Evolutionary conservation across 345 rosid species (phyloP).

Genomic region (Passiflora organensis): DNA sequence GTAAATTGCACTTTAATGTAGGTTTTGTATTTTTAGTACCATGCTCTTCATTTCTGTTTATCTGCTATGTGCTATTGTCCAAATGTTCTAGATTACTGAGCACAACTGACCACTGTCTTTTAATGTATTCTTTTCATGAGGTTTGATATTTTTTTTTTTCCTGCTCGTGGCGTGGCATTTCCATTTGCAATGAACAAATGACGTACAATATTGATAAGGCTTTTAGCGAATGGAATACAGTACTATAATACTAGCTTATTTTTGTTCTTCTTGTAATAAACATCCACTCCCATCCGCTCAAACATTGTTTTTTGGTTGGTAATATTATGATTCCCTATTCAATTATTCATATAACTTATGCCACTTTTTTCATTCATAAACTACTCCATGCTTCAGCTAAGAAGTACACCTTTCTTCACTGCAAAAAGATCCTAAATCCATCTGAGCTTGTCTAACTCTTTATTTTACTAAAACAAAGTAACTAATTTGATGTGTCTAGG

Average conservation of each 20-base stretch:
- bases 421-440: slow-evolving; percentile 23
- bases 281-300: background rate
- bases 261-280: background rate
- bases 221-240: background rate
- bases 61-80: too few species aligned
- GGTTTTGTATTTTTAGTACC: too few species aligned
- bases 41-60: too few species aligned
- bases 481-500: slow-evolving; percentile 35
- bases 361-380: slow-evolving; percentile 11
- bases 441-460: slow-evolving; percentile 29
- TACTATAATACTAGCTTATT: background rate
- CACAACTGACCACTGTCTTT: background rate
- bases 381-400: slow-evolving; percentile 20
- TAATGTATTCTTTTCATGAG: background rate
- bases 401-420: slow-evolving; percentile 18
- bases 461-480: slow-evolving; percentile 43
- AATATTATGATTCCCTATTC: background rate
- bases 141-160: background rate
- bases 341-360: slow-evolving; percentile 1
- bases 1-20: too few species aligned
- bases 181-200: background rate
- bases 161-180: too few species aligned
- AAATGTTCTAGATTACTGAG: background rate
- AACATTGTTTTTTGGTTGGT: background rate
- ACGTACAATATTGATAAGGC: background rate